Evolutionary conservation across 169 alveolate genomes (phyloP).

Genomic region (Plasmodium falciparum): DNA sequence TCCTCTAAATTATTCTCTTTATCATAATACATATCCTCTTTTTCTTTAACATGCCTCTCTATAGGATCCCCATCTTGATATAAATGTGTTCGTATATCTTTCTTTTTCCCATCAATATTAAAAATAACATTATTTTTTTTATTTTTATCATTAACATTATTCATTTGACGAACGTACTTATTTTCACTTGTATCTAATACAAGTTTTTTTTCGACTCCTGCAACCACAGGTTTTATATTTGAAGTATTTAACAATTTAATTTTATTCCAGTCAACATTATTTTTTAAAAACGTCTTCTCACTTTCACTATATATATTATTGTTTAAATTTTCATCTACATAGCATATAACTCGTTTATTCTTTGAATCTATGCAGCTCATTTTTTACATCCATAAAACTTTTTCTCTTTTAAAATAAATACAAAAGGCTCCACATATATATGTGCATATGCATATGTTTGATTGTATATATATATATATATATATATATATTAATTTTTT

Average conservation of each 20-base stretch:
- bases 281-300: constrained; percentile 41
- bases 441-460: too few species aligned
- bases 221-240: neutral
- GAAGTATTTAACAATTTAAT: constrained; percentile 16
- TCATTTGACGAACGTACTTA: too few species aligned
- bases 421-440: too few species aligned
- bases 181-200: neutral
- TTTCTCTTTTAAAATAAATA: neutral
- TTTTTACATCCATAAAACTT: neutral
- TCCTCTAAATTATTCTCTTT: neutral
- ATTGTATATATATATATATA: too few species aligned
- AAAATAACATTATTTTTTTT: too few species aligned
- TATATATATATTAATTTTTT: too few species aligned
- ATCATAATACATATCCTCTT: neutral
- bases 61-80: too few species aligned
- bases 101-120: too few species aligned
- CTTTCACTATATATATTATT: constrained; percentile 33
- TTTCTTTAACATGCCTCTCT: neutral
- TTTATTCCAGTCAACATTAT: constrained; percentile 53
- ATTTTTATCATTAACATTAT: too few species aligned
- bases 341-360: constrained; percentile 19
- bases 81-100: too few species aligned
- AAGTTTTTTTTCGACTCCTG: neutral
- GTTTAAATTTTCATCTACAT: constrained; percentile 42
- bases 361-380: constrained; percentile 28